Percentiles rank a stretch among this genome's conserved stretches.
Conservation (phyloP, 129 eudicot species). For the Centaurea solstitialis region DNA sequence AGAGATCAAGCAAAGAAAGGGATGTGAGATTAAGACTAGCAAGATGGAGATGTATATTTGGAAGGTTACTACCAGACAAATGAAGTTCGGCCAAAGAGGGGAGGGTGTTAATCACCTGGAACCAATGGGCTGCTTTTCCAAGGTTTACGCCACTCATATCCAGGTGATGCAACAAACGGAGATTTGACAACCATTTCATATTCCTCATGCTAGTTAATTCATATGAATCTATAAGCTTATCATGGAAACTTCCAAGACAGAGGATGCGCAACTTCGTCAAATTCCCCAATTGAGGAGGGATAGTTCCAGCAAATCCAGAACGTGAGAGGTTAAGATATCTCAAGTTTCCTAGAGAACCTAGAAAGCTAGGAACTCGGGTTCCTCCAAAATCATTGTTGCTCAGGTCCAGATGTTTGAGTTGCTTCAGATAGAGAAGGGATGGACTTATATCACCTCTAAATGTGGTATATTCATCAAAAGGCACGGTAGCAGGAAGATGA, state of each 20-base stretch:
- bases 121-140: background rate
- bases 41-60: background rate
- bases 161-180: background rate
- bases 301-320: no score
- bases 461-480: no score
- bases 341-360: no score
- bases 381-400: background rate
- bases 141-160: background rate
- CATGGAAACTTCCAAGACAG: no score
- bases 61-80: background rate
- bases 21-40: background rate
- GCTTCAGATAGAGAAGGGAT: constrained; percentile 10
- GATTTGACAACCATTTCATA: no score
- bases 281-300: constrained; percentile 14
- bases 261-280: constrained; percentile 1
- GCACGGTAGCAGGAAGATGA: constrained; percentile 17
- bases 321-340: no score
- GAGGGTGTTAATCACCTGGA: background rate
- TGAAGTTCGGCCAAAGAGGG: background rate
- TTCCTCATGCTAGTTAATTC: no score
- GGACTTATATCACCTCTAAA: constrained; percentile 12
- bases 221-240: no score
- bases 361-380: no score
- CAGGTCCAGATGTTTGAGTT: constrained; percentile 13
- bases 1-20: background rate